A percentile compares a stretch with the other conserved stretches of the same genome.
phyloP scores from a whole-genome alignment of 345 rosid genomes.

The Citrus hindsii region DNA sequence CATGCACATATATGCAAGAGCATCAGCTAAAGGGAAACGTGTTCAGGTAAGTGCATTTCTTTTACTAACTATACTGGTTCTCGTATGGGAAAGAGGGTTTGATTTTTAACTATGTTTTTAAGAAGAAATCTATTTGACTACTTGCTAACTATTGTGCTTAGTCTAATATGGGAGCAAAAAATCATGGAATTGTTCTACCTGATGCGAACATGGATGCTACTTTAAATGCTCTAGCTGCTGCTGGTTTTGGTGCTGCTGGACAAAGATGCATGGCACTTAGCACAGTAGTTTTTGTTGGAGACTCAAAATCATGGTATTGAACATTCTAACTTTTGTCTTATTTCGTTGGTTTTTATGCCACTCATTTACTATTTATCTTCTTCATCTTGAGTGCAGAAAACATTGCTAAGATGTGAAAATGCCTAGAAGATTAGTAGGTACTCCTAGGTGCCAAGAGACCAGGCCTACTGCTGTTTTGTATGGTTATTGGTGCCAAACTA shows the following conservation, averaged over 20 bases:
- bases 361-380: neutral
- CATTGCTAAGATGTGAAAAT: neutral
- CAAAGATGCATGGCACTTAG: slow-evolving; percentile 99
- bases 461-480: neutral
- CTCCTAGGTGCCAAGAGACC: neutral
- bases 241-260: slow-evolving; percentile 99
- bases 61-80: neutral
- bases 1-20: slow-evolving; percentile 92
- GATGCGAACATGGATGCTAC: slow-evolving; percentile 82
- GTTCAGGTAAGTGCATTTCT: slow-evolving; percentile 60
- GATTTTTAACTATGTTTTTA: neutral
- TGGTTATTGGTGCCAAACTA: neutral
- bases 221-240: slow-evolving; percentile 82
- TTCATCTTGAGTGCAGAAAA: neutral
- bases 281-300: slow-evolving; percentile 85
- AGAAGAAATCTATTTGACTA: slow-evolving; percentile 15
- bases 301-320: slow-evolving; percentile 66
- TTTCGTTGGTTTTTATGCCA: neutral
- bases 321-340: neutral
- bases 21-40: slow-evolving; percentile 92
- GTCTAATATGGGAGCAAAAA: slow-evolving; percentile 99
- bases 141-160: slow-evolving; percentile 24
- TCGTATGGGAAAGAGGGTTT: neutral
- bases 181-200: slow-evolving; percentile 83
- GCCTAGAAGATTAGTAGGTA: neutral